Percentiles rank a stretch among this genome's conserved stretches.
Conservation (phyloP, 768 basidiomycete genomes). For the Serendipita sp. region DNA sequence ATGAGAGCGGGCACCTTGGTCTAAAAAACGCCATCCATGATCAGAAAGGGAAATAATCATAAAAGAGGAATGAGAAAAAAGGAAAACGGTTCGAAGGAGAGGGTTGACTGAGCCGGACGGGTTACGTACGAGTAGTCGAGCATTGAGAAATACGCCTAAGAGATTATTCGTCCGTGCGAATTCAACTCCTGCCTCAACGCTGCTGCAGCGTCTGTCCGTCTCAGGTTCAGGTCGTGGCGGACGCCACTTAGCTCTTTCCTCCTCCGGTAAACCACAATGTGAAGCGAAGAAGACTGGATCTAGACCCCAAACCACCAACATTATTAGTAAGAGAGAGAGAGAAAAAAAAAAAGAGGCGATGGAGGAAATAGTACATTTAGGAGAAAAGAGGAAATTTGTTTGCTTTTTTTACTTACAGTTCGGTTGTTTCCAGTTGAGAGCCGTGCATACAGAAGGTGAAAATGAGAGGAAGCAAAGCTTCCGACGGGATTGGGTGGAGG, state of each 20-base stretch:
- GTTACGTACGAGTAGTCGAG: slow-evolving; percentile 58
- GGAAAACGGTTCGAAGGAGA: too few species aligned
- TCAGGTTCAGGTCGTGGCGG: slow-evolving; percentile 11
- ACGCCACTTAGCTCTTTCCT: slow-evolving; percentile 14
- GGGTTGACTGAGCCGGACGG: neutral
- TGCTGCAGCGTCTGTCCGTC: slow-evolving; percentile 32
- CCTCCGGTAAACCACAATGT: slow-evolving; percentile 54
- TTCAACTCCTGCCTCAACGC: slow-evolving; percentile 80
- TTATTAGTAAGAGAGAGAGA: slow-evolving; percentile 8
- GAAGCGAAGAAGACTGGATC: slow-evolving; percentile 94
- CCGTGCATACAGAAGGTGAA: slow-evolving; percentile 74
- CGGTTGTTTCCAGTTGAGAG: slow-evolving; percentile 97
- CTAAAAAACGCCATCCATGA: slow-evolving; percentile 23
- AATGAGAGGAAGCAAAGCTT: slow-evolving; percentile 88
- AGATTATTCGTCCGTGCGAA: slow-evolving; percentile 88
- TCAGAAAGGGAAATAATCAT: neutral
- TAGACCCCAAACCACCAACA: slow-evolving; percentile 16
- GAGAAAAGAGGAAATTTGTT: neutral
- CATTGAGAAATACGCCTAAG: slow-evolving; percentile 79
- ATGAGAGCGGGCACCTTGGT: slow-evolving; percentile 79
- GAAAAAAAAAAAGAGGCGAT: neutral
- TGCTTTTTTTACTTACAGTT: slow-evolving; percentile 49
- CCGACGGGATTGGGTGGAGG: slow-evolving; percentile 32
- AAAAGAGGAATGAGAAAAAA: too few species aligned
- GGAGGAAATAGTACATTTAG: slow-evolving; percentile 4